Evolutionary conservation across 2,329 filamentous ascomycete genomes (phyloP), one percentile per base, ranked within the genome.

Genomic region (Coniochaeta pulveracea): DNA sequence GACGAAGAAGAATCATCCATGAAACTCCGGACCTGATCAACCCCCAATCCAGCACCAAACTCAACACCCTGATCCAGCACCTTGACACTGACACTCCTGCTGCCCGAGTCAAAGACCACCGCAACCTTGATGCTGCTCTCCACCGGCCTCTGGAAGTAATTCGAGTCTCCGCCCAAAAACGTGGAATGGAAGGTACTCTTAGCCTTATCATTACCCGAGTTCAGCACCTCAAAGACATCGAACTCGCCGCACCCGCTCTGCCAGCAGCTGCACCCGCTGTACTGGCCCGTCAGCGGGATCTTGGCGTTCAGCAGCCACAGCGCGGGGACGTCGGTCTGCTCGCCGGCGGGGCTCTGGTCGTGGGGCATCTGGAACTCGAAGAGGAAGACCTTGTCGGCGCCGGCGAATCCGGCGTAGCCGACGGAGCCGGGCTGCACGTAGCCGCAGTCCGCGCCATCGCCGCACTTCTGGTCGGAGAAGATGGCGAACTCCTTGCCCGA

Each of bases 271-370:
- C 82, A 88, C 3, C 58, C 57, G 41, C 66, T 66, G 58, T 86
- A 86, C 53, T 86, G 80, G 5, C 69, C 60, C 5, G 78, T 76
- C 39, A 76, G 75, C 17, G 80, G 74, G 40, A 88, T 83, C 39
- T 72, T 66, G 12, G 72, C 76, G 56, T 88, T 88, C 39, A 88
- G 69, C 32, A 79, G 61, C 83, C 83, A 88, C 53, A 80, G 68
- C 26, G 81, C 76, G 7, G 82, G 80, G 68, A 81, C 81, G 55
- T 86, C 74, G 26, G 52, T 61, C 47, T 76, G 70, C 46, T 61
- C 62, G 36, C 60, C 61, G n/a, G 51, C 57, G 34, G 61, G 50
- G 39, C 67, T 68, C 1, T 24, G 10, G 37, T 71, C 69, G 30
- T 66, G 48, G 7, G 80, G 80, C 82, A 88, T 88, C 35, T 63